A percentile compares a stretch with the other conserved stretches of the same genome.
phyloP scores from a whole-genome alignment of 2,329 filamentous ascomycete genomes.

The Cytospora piceicola region DNA sequence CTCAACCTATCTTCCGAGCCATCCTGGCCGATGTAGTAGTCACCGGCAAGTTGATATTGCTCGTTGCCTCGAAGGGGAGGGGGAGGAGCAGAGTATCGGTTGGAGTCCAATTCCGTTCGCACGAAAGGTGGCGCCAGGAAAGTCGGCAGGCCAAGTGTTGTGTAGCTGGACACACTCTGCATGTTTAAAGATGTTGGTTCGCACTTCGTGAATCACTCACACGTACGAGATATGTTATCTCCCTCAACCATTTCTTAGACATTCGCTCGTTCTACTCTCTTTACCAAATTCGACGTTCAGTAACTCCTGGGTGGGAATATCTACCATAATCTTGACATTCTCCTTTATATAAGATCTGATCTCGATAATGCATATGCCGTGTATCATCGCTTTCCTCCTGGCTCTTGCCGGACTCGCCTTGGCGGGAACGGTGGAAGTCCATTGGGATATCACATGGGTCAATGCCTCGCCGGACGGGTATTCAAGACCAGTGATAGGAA shows the following conservation, averaged over 20 bases:
- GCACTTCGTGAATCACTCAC: constrained; percentile 7
- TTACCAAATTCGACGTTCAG: background rate
- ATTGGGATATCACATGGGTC: constrained; percentile 49
- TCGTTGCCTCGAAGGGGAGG: background rate
- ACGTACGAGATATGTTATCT: background rate
- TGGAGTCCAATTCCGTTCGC: constrained; percentile 8
- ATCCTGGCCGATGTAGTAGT: constrained; percentile 11
- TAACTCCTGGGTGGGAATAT: background rate
- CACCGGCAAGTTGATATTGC: constrained; percentile 1
- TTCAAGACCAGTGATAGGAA: constrained; percentile 48
- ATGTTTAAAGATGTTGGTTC: constrained; percentile 25
- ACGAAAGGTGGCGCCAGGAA: constrained; percentile 17
- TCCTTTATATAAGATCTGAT: background rate
- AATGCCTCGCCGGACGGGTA: constrained; percentile 44
- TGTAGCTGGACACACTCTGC: constrained; percentile 21
- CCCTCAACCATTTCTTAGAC: background rate
- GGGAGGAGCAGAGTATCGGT: background rate
- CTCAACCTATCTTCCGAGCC: constrained; percentile 14
- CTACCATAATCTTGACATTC: background rate
- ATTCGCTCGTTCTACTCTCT: background rate
- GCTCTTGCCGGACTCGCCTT: constrained; percentile 34
- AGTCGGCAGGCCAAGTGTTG: constrained; percentile 15
- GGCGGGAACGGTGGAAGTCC: constrained; percentile 42
- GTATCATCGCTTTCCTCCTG: constrained; percentile 24
- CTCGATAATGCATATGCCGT: constrained; percentile 19